Conservation (phyloP, 352 stramenopile genomes). For the Phytophthora tubulina region DNA sequence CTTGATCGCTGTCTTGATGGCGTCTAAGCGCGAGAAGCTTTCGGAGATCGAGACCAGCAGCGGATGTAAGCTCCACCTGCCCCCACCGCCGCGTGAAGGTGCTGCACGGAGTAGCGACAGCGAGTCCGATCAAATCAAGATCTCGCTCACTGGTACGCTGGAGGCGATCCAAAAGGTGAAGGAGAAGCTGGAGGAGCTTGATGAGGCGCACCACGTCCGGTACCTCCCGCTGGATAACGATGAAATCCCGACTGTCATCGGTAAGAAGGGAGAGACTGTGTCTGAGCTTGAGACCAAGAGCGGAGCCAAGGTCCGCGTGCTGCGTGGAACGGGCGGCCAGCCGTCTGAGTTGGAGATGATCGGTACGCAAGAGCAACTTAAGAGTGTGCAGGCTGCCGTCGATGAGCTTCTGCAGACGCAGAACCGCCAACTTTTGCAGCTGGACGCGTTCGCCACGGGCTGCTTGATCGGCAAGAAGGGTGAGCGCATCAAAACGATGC, state of each 20-base stretch:
- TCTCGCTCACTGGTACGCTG: conserved; percentile 66
- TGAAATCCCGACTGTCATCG: conserved; percentile 81
- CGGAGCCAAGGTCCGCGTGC: conserved; percentile 67
- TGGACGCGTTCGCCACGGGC: conserved; percentile 75
- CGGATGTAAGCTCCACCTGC: conserved; percentile 69
- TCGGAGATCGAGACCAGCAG: conserved; percentile 70
- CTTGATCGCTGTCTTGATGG: conserved; percentile 69
- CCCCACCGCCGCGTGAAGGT: conserved; percentile 38
- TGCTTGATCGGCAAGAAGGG: conserved; percentile 87
- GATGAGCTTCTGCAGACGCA: conserved; percentile 80
- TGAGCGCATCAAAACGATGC: conserved; percentile 80
- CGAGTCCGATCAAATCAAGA: conserved; percentile 65
- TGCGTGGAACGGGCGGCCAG: conserved; percentile 47
- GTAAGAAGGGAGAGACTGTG: conserved; percentile 85
- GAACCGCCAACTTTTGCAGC: conserved; percentile 76
- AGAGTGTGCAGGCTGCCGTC: conserved; percentile 53
- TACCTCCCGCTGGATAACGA: conserved; percentile 80
- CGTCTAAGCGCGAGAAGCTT: conserved; percentile 81
- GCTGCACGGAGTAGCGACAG: conserved; percentile 35
- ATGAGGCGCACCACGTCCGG: conserved; percentile 68
- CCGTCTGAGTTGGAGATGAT: conserved; percentile 79
- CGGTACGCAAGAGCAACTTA: conserved; percentile 74
- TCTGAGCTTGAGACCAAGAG: conserved; percentile 71
- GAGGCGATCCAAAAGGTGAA: conserved; percentile 75
- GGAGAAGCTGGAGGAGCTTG: conserved; percentile 62